A percentile compares a stretch with the other conserved stretches of the same genome.
Conservation (phyloP, 2,329 filamentous ascomycete genomes). For the Alternaria gaisen region DNA sequence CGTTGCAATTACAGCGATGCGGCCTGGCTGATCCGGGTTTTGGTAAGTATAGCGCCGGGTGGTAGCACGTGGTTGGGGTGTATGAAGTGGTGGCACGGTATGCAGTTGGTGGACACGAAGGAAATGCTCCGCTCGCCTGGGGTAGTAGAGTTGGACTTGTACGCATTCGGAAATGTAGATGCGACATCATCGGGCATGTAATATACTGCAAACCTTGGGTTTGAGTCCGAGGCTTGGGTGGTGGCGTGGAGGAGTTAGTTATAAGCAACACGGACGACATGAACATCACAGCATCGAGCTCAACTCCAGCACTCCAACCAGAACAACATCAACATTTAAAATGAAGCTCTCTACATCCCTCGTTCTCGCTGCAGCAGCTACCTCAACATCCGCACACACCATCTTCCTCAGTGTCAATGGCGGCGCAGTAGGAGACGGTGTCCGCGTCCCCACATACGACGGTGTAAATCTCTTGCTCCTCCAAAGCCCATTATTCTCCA, state of each 20-base stretch:
- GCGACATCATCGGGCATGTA: slow-evolving; percentile 17
- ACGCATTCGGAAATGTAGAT: not conserved
- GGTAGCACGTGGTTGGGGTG: slow-evolving; percentile 7
- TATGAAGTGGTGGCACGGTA: slow-evolving; percentile 2
- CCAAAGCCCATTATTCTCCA: not conserved
- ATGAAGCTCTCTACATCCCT: slow-evolving; percentile 44
- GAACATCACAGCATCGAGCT: not conserved
- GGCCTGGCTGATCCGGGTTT: slow-evolving; percentile 27
- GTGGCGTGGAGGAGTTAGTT: not conserved
- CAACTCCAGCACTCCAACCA: not conserved
- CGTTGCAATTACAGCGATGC: slow-evolving; percentile 13
- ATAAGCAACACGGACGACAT: slow-evolving; percentile 11
- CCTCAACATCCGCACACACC: slow-evolving; percentile 58
- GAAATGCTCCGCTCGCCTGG: slow-evolving; percentile 20
- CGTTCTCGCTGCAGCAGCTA: slow-evolving; percentile 37
- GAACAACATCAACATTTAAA: not conserved
- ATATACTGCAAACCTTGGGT: slow-evolving; percentile 2
- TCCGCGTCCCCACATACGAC: slow-evolving; percentile 58
- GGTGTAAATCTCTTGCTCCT: slow-evolving; percentile 27
- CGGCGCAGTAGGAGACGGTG: slow-evolving; percentile 59
- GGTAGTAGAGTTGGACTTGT: not conserved
- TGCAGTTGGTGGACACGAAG: slow-evolving; percentile 29
- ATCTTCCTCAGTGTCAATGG: slow-evolving; percentile 62
- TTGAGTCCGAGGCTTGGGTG: slow-evolving; percentile 5
- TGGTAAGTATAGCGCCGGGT: slow-evolving; percentile 6